Evolutionary conservation across 202 grass and related monocot species (phyloP).

Genomic region (Dendrocalamus latiflorus): DNA sequence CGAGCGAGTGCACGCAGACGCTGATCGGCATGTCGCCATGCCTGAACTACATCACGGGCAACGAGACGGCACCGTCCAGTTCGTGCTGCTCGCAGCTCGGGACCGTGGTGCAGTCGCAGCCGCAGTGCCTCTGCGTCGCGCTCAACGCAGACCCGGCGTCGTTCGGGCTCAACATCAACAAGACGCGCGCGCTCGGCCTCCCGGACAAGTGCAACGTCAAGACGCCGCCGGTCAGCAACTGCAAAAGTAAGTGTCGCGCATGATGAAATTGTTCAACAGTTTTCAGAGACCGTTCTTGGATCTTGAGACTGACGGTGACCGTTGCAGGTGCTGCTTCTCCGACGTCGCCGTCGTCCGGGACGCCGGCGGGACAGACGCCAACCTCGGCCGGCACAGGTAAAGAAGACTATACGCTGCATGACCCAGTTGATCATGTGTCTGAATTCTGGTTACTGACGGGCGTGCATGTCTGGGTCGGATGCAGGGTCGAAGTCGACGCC

Average conservation of each 20-base stretch:
- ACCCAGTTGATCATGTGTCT: no score
- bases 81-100: slow-evolving; percentile 55
- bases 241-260: slow-evolving; percentile 5
- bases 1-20: slow-evolving; percentile 37
- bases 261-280: neutral
- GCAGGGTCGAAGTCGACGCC: slow-evolving; percentile 36
- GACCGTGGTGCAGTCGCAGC: slow-evolving; percentile 41
- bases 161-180: slow-evolving; percentile 49
- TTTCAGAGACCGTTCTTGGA: neutral
- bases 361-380: neutral
- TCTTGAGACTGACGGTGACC: no score
- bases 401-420: no score
- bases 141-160: slow-evolving; percentile 43
- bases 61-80: slow-evolving; percentile 32
- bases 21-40: slow-evolving; percentile 56
- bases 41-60: slow-evolving; percentile 61
- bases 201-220: slow-evolving; percentile 42
- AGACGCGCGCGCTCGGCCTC: slow-evolving; percentile 47
- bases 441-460: neutral
- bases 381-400: neutral
- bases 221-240: slow-evolving; percentile 53
- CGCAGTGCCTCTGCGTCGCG: slow-evolving; percentile 65
- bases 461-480: neutral
- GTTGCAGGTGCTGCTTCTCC: neutral
- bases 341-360: neutral